Percentiles rank a stretch among this genome's conserved stretches.
Conservation (phyloP, 768 basidiomycete species). For the Tephrocybe rancida region DNA sequence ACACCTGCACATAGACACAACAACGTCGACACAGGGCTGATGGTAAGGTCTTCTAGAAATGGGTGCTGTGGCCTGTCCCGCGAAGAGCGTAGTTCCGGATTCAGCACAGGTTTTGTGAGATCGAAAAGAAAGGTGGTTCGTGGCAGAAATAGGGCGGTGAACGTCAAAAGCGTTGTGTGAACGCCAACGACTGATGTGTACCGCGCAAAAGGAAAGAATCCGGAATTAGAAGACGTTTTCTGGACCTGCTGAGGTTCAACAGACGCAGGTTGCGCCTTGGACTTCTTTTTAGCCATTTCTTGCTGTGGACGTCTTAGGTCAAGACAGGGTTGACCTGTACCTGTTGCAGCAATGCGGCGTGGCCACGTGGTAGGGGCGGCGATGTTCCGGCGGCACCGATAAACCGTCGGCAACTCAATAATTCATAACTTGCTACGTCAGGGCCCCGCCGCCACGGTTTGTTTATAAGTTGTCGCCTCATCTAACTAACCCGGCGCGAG, state of each 20-base stretch:
- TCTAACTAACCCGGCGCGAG: no score
- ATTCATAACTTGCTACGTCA: no score
- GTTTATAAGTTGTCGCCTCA: no score
- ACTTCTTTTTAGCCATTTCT: slow-evolving; percentile 6
- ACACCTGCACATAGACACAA: slow-evolving; percentile 59
- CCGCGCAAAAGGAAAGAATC: slow-evolving; percentile 37
- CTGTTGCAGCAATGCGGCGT: neutral
- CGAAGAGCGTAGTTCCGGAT: slow-evolving; percentile 37
- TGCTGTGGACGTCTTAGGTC: neutral
- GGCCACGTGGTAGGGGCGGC: neutral
- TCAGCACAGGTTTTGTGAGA: slow-evolving; percentile 31
- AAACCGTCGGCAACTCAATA: neutral
- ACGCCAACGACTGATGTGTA: slow-evolving; percentile 73
- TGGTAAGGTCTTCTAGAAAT: slow-evolving; percentile 69
- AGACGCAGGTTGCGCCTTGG: neutral
- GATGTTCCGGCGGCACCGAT: neutral
- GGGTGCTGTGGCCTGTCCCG: slow-evolving; percentile 70
- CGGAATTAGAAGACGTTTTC: neutral
- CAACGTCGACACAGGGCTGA: slow-evolving; percentile 58
- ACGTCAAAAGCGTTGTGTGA: slow-evolving; percentile 64
- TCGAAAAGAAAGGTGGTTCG: slow-evolving; percentile 49
- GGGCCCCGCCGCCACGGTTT: no score
- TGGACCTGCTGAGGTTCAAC: neutral
- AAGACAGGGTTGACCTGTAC: neutral
- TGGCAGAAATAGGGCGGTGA: slow-evolving; percentile 74